phyloP scores from a whole-genome alignment of 805 yeast species.

The Saccharomycopsis selenospora region DNA sequence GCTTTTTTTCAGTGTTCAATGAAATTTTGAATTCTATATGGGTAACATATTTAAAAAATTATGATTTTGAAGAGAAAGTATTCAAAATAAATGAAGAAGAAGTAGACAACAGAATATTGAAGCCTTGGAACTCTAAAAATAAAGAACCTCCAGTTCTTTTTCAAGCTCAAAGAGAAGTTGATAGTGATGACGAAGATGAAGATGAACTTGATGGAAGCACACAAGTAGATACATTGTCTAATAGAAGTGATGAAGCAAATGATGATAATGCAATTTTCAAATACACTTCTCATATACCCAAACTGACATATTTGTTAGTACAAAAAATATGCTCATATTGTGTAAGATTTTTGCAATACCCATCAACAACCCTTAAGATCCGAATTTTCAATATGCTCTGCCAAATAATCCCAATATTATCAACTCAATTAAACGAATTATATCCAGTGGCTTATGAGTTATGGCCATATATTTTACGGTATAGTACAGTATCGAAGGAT shows the following conservation, averaged over 20 bases:
- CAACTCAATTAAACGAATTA: constrained; percentile 39
- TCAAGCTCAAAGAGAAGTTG: constrained; percentile 31
- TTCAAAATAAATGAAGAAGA: constrained; percentile 24
- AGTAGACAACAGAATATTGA: constrained; percentile 27
- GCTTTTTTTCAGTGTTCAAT: constrained; percentile 65
- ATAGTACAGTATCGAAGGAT: constrained; percentile 2
- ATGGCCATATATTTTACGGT: constrained; percentile 40
- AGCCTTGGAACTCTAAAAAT: constrained; percentile 44
- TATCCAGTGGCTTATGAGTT: constrained; percentile 44
- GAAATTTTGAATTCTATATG: constrained; percentile 46
- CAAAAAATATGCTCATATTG: constrained; percentile 62
- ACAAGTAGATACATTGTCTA: constrained; percentile 25
- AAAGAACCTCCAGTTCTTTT: constrained; percentile 25
- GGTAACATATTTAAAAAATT: constrained; percentile 30
- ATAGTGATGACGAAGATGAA: constrained; percentile 35
- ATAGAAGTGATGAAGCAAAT: constrained; percentile 23
- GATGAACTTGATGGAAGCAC: constrained; percentile 27
- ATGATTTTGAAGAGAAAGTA: constrained; percentile 23
- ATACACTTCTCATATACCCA: constrained; percentile 69
- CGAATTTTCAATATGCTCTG: constrained; percentile 48
- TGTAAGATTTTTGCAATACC: constrained; percentile 60
- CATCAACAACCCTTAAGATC: constrained; percentile 47
- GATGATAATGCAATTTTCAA: constrained; percentile 29
- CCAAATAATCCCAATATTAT: constrained; percentile 43
- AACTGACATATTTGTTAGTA: constrained; percentile 48